Evolutionary conservation across 345 rosid genomes (phyloP).

Genomic region (Psidium guajava): DNA sequence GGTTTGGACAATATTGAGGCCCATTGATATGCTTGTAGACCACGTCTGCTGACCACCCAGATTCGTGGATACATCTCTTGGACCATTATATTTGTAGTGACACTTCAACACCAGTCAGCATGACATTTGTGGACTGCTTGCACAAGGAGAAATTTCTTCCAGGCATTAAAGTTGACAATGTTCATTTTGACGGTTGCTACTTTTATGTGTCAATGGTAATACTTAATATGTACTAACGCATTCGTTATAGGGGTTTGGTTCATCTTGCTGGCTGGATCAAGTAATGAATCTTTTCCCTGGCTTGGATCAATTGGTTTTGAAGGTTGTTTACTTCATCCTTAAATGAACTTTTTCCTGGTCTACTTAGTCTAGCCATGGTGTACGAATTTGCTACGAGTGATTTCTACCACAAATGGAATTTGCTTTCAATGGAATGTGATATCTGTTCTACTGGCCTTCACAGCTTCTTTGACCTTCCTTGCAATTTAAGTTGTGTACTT

Average conservation of each 20-base stretch:
- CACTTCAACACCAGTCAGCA: constrained; percentile 75
- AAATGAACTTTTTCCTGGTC: not conserved
- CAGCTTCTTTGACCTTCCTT: not conserved
- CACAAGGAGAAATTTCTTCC: constrained; percentile 74
- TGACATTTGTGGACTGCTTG: constrained; percentile 77
- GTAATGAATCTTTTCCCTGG: constrained; percentile 92
- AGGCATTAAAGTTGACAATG: constrained; percentile 94
- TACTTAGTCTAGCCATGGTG: not conserved
- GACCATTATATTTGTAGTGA: constrained; percentile 83
- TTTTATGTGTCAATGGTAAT: not conserved
- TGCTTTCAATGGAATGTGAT: not conserved
- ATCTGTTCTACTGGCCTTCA: not conserved
- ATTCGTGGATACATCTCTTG: constrained; percentile 81
- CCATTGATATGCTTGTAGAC: constrained; percentile 81
- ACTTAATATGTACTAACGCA: not conserved
- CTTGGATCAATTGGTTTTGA: constrained; percentile 75
- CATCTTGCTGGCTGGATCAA: constrained; percentile 82
- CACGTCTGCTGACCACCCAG: constrained; percentile 51
- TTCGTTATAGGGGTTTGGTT: constrained; percentile 62
- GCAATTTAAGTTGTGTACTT: not conserved
- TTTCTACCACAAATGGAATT: not conserved
- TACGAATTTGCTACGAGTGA: not conserved
- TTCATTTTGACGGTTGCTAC: not conserved
- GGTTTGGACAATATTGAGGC: constrained; percentile 92
- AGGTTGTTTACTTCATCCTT: constrained; percentile 11